phyloP scores from a whole-genome alignment of 768 basidiomycete species.

The Lactarius deliciosus region DNA sequence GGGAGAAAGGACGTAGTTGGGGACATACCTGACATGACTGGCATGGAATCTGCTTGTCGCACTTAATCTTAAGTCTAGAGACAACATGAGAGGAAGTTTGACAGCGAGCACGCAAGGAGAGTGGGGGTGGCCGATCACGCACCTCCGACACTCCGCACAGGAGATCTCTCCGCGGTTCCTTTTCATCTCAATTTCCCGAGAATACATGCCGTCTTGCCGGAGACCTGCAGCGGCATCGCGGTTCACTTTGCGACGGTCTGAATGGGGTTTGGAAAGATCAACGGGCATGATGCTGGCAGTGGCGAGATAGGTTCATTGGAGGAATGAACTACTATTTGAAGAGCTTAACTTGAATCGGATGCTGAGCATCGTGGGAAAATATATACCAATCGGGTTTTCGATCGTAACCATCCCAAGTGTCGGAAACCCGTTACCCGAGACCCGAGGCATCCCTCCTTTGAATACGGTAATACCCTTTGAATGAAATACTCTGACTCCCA shows the following conservation, averaged over 20 bases:
- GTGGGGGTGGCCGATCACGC: conserved; percentile 43
- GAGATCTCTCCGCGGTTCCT: conserved; percentile 73
- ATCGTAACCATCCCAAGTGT: conserved; percentile 13
- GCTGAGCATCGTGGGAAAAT: conserved; percentile 8
- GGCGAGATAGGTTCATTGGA: conserved; percentile 12
- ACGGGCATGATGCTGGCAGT: conserved; percentile 47
- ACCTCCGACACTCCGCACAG: conserved; percentile 77
- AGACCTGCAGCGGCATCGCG: conserved; percentile 53
- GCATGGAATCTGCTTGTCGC: conserved; percentile 80
- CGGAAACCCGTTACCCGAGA: background rate
- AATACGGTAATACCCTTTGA: background rate
- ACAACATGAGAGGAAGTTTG: conserved; percentile 7
- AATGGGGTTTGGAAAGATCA: conserved; percentile 50
- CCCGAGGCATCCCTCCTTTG: background rate
- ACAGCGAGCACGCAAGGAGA: conserved; percentile 9
- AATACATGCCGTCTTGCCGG: conserved; percentile 51
- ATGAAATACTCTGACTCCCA: background rate
- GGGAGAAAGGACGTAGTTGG: conserved; percentile 12
- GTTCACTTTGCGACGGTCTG: conserved; percentile 43
- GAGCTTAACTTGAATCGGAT: conserved; percentile 17
- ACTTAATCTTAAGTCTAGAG: conserved; percentile 72
- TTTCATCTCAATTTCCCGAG: conserved; percentile 71
- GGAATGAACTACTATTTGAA: conserved; percentile 17
- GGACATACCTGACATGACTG: conserved; percentile 65
- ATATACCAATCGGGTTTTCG: background rate